phyloP scores from a whole-genome alignment of 108 stramenopile genomes.

The Aurantiochytrium sp. region DNA sequence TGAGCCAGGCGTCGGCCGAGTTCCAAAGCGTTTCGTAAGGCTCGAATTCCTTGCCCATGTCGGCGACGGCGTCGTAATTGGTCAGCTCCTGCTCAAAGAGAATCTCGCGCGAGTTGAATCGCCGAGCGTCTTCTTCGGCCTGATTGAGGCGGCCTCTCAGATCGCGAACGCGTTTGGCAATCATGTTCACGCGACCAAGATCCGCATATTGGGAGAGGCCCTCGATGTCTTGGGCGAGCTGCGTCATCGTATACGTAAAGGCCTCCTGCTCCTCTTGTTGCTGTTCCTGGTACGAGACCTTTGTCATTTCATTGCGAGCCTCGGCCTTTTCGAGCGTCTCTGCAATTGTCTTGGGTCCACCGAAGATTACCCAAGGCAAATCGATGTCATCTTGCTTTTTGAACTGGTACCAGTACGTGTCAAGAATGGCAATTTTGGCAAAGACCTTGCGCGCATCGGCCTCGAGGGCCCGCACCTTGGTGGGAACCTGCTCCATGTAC shows the following conservation, averaged over 20 bases:
- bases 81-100: constrained; percentile 51
- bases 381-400: constrained; percentile 32
- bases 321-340: constrained; percentile 31
- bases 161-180: constrained; percentile 33
- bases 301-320: neutral
- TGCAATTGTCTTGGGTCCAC: constrained; percentile 39
- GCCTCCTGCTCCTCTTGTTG: constrained; percentile 49
- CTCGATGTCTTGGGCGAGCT: constrained; percentile 41
- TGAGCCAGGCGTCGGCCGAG: constrained; percentile 46
- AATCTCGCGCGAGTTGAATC: constrained; percentile 54
- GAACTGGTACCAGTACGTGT: constrained; percentile 14
- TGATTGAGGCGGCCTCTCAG: constrained; percentile 28
- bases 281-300: constrained; percentile 33
- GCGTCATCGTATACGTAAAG: constrained; percentile 39
- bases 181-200: constrained; percentile 27
- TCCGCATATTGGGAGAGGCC: constrained; percentile 33
- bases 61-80: constrained; percentile 47
- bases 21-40: constrained; percentile 54
- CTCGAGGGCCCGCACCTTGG: constrained; percentile 37
- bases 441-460: constrained; percentile 36
- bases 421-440: constrained; percentile 34
- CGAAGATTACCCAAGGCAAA: constrained; percentile 35
- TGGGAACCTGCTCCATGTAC: constrained; percentile 21
- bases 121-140: constrained; percentile 36
- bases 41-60: constrained; percentile 47